Percentiles rank a stretch among this genome's conserved stretches.
phyloP scores from a whole-genome alignment of 139 green algal genomes.

The Volvox africanus region DNA sequence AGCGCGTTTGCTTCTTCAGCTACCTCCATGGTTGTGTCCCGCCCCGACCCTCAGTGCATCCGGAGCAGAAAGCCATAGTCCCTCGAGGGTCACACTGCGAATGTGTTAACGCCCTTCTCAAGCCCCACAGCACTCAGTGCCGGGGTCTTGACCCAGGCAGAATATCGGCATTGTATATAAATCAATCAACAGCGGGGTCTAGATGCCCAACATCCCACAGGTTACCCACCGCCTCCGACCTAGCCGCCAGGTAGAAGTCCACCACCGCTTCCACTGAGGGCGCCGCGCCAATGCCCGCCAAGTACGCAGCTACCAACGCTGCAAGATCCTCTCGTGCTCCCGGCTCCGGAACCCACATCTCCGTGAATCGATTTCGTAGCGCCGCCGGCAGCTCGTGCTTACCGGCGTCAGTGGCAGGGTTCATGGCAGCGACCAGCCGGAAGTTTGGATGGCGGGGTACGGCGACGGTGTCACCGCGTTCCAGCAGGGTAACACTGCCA shows the following conservation, averaged over 20 bases:
- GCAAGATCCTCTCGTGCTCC: slow-evolving; percentile 83
- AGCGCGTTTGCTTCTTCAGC: too few species aligned
- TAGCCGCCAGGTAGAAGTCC: slow-evolving; percentile 93
- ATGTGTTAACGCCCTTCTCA: too few species aligned
- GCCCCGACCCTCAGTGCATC: too few species aligned
- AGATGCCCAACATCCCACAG: background rate
- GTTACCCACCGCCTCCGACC: slow-evolving; percentile 78
- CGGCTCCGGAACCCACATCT: slow-evolving; percentile 92
- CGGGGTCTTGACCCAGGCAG: too few species aligned
- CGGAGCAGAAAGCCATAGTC: too few species aligned
- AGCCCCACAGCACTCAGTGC: too few species aligned
- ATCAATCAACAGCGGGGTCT: too few species aligned
- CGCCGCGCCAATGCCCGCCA: slow-evolving; percentile 59
- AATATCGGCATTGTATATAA: too few species aligned
- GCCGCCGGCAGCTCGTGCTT: slow-evolving; percentile 93
- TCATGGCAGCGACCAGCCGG: slow-evolving; percentile 97
- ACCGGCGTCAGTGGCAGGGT: slow-evolving; percentile 96
- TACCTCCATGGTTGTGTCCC: too few species aligned
- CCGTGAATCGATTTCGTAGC: slow-evolving; percentile 94
- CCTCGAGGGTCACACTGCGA: too few species aligned
- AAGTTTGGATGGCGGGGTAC: slow-evolving; percentile 92
- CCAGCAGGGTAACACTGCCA: slow-evolving; percentile 80
- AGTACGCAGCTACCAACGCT: slow-evolving; percentile 84
- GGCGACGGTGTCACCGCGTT: slow-evolving; percentile 83
- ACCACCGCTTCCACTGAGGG: slow-evolving; percentile 87